phyloP scores from a whole-genome alignment of 352 stramenopile genomes.

The Phytophthora pistaciae region DNA sequence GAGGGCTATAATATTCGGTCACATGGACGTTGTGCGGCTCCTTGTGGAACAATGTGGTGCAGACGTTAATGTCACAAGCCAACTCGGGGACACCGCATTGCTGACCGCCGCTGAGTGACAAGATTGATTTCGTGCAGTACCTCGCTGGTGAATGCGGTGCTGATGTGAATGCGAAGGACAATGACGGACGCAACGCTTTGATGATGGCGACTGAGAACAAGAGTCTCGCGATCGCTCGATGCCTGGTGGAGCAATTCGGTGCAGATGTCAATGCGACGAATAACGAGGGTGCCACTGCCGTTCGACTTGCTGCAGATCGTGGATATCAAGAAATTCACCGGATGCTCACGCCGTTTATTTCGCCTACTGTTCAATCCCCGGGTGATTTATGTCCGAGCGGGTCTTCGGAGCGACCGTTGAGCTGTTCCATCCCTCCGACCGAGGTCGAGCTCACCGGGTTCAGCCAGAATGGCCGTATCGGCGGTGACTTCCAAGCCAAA shows the following conservation, averaged over 20 bases:
- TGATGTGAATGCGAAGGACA: not conserved
- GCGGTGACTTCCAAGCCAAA: too few species aligned
- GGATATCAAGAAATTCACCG: not conserved
- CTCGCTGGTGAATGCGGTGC: not conserved
- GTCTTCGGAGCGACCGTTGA: not conserved
- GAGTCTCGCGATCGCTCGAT: not conserved
- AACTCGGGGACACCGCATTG: not conserved
- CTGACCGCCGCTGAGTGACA: too few species aligned
- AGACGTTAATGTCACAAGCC: too few species aligned
- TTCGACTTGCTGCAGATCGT: not conserved
- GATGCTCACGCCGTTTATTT: not conserved
- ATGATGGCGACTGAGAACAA: not conserved
- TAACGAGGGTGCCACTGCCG: not conserved
- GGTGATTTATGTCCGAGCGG: not conserved
- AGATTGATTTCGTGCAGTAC: not conserved
- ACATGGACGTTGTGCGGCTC: not conserved
- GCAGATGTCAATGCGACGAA: not conserved
- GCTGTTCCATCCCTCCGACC: not conserved
- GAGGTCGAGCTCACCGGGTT: not conserved
- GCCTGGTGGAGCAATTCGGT: not conserved
- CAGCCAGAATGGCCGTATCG: too few species aligned
- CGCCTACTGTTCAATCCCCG: too few species aligned
- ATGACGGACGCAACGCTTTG: not conserved
- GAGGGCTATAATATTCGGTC: too few species aligned
- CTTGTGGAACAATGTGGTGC: not conserved